Evolutionary conservation across 306 rosid species (phyloP), one percentile per base, ranked within the genome.

Genomic region (Quercus wislizeni): DNA sequence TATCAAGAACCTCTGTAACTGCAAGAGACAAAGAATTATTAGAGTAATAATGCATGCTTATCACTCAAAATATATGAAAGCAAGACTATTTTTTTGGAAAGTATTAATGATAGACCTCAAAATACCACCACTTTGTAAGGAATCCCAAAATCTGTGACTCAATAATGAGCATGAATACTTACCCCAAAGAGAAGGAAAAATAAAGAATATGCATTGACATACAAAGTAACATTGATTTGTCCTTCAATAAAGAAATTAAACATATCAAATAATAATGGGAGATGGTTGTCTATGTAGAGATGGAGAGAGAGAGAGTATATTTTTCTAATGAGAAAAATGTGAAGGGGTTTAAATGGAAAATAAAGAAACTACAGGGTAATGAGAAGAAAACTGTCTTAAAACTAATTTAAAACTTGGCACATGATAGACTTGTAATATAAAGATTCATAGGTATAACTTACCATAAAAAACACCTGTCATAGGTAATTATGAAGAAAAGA

Each of bases 1-100:
- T 76, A 70, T 89, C 94, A 3, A 96, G 86, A 82, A 87, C 86
- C 75, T 91, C 92, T 35, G 74, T 79, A 86, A 90, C 98, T 93
- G 92, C 86, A 86, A 69, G 72, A 78, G 52, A 72, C 52, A 83
- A 7, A 38, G 76, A 35, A 46, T 76, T 31, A 76, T 73, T 56
- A 43, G 74, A 58, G 56, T 74, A 74, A 72, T 79, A 23, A 61
- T 27, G 46, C 25, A 67, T 18, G 71, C 71, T 14, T 43, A 69
- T 69, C 52, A 79, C 38, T 55, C 56, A 69, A 76, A 71, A 73
- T 27, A 58, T 23, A 71, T n/a, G 6, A 19, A 81, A 58, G 75
- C 81, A 75, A 52, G 67, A 76, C 21, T 27, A 69, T 21, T 64
- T 71, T 14, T 70, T 68, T 63, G 27, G 15, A 21, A 59, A 49